These are phyloP conservation scores for Nannochloris sp. DNA, from an alignment of 139 green algal species.

Conservation along the genomic window DNA sequence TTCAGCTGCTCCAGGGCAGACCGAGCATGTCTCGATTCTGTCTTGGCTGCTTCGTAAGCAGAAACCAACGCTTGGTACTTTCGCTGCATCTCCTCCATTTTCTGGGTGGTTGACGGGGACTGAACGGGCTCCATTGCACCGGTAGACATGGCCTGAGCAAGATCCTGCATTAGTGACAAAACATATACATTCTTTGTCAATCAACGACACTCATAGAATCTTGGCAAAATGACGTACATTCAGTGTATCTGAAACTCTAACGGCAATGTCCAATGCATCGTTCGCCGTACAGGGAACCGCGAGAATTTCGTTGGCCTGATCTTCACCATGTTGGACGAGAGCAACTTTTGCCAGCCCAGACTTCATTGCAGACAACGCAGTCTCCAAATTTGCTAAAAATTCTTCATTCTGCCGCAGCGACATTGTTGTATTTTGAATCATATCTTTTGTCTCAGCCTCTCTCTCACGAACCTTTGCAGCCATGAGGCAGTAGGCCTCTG, in stretches of 20 bases:
- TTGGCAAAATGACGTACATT: not conserved
- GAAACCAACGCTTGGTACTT: not conserved
- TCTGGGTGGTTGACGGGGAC: too few relatives aligned
- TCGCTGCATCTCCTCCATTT: not conserved
- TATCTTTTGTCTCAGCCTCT: conserved; percentile 1
- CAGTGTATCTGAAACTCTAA: not conserved
- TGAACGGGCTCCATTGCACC: too few relatives aligned
- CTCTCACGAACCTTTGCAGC: not conserved
- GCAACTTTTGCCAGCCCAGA: not conserved
- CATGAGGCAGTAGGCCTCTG: conserved; percentile 2
- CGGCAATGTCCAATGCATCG: not conserved
- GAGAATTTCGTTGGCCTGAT: not conserved
- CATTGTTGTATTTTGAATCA: not conserved
- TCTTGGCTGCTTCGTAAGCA: conserved; percentile 6
- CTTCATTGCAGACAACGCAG: not conserved
- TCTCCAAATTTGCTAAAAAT: not conserved
- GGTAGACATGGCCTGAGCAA: too few relatives aligned
- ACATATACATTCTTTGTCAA: too few relatives aligned
- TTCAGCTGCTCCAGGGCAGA: not conserved
- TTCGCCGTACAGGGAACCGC: not conserved
- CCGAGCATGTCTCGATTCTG: not conserved
- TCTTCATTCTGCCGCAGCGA: not conserved
- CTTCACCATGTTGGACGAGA: not conserved
- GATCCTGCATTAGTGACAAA: too few relatives aligned
- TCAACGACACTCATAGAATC: too few relatives aligned